Evolutionary conservation across 352 stramenopile species (phyloP), one percentile per base, ranked within the genome.

Genomic region (Globisporangium sylvaticum): DNA sequence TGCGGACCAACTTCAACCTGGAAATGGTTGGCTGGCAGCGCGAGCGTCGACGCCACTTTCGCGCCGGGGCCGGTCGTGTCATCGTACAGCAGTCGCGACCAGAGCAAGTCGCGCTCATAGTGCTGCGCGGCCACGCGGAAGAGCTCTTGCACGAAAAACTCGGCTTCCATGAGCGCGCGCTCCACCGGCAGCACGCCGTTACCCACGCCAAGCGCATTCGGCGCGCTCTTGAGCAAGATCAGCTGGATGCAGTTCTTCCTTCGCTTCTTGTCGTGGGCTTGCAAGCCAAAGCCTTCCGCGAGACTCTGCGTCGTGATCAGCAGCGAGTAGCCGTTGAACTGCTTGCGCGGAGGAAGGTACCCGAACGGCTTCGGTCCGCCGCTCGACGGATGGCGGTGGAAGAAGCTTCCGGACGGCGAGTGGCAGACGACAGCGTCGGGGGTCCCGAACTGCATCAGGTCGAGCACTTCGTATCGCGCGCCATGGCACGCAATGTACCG

Each of bases 91-190:
- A 96, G 65, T 4, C 85, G 85, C 65, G 88, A 91, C 88, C 88
- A 96, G 34, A 96, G 67, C 58, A 96, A 64, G 62, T 96, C 88
- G 39, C 88, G 87, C 58, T 94, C 84, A 56, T 96, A 96, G 73
- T 96, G 86, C 61, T 89, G 78, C 10, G 75, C 77, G 18, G 88
- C 87, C 14, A 90, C 81, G n/a, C 79, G 78, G 63, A 96, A 90
- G 8, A 95, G 68, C 67, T 96, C 87, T 48, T 81, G 78, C 8
- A 87, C 79, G 65, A 93, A 96, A 42, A 85, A 66, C 68, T 94
- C 77, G 8, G 87, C 84, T 68, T 95, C 87, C 15, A 84, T 66
- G n/a, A 95, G 67, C 31, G 87, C 87, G 24, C 81, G 77, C 32
- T 92, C 87, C 14, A 87, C 68, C 0, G 79, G 72, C 6, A 95